Evolutionary conservation across 208 protist species (phyloP), one percentile per base, ranked within the genome.

Genomic region (Leishmania martiniquensis): DNA sequence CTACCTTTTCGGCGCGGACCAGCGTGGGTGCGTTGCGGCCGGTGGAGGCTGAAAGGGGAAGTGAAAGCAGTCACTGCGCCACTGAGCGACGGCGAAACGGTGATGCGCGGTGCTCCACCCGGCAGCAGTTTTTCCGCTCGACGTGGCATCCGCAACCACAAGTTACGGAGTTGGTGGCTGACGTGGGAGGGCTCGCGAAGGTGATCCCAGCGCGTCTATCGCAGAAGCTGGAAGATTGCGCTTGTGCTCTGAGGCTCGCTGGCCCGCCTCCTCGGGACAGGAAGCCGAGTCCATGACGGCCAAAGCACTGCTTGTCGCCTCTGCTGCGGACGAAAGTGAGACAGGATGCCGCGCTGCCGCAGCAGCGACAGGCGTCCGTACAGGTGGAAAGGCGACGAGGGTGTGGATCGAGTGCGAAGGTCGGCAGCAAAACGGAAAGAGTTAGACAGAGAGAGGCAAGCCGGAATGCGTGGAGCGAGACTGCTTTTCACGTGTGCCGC

Each of bases 51-150:
- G 52, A 29, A 60, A 25, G 1, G 72, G 72, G 2, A 83, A 44
- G 20, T 42, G 20, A 49, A 83, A 66, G 52, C 71, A 73, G 37
- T 73, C 79, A 17, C 79, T 72, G 57, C 79, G 79, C 79, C 79
- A 83, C n/a, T 75, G 79, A n/a, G 79, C 73, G 12, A 45, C 73
- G 7, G 74, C 74, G 34, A 75, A 75, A 34, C 66, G 47, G 32
- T 70, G 65, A 45, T 71, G 69, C 45, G 63, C 67, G 0, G 44
- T 34, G 1, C 25, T 37, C 79, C 72, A 78, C 42, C 15, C 5
- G 9, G 45, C 44, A 29, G 49, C 42, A 22, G 29, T 29, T 34
- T 20, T n/a, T 0, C 44, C 13, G 17, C 15, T 37, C 34, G 5
- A 52, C 37, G 22, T 44, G 25, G 29, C 51, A 47, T 39, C 39